Percentiles rank a stretch among this genome's conserved stretches.
Evolutionary conservation across 1,284 basidiomycete species (phyloP).

Genomic region (Thecaphora frezii): DNA sequence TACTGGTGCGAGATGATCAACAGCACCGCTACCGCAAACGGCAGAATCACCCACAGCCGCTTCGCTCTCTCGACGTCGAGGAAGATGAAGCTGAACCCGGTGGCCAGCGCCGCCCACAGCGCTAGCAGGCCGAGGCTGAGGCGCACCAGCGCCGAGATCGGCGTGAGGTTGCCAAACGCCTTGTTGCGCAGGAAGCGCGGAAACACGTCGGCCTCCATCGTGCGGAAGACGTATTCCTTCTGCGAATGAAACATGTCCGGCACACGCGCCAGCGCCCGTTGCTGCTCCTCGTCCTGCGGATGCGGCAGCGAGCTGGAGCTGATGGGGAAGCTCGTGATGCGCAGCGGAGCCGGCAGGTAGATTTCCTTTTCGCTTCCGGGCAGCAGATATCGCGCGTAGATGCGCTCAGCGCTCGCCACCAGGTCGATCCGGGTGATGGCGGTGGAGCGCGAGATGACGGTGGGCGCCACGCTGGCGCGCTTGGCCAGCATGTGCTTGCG

Average conservation of each 20-base stretch:
- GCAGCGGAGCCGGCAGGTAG: slow-evolving; percentile 71
- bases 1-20: slow-evolving; percentile 92
- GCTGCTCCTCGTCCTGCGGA: slow-evolving; percentile 67
- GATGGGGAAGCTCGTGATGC: slow-evolving; percentile 61
- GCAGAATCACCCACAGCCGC: slow-evolving; percentile 93
- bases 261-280: slow-evolving; percentile 79
- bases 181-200: slow-evolving; percentile 86
- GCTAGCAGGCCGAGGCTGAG: slow-evolving; percentile 75
- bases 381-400: slow-evolving; percentile 85
- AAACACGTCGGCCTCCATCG: slow-evolving; percentile 97
- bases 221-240: slow-evolving; percentile 91
- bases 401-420: slow-evolving; percentile 88
- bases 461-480: slow-evolving; percentile 46
- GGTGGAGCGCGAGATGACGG: slow-evolving; percentile 75
- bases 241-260: slow-evolving; percentile 96
- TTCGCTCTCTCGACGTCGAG: slow-evolving; percentile 85
- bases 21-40: slow-evolving; percentile 85
- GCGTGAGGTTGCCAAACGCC: slow-evolving; percentile 94
- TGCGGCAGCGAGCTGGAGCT: slow-evolving; percentile 69
- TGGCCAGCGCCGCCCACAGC: slow-evolving; percentile 87
- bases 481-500: slow-evolving; percentile 47
- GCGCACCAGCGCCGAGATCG: slow-evolving; percentile 76
- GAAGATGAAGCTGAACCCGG: slow-evolving; percentile 88
- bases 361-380: slow-evolving; percentile 75
- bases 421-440: slow-evolving; percentile 88